phyloP scores from a whole-genome alignment of 345 rosid genomes.

The Zanthoxylum bungeanum region DNA sequence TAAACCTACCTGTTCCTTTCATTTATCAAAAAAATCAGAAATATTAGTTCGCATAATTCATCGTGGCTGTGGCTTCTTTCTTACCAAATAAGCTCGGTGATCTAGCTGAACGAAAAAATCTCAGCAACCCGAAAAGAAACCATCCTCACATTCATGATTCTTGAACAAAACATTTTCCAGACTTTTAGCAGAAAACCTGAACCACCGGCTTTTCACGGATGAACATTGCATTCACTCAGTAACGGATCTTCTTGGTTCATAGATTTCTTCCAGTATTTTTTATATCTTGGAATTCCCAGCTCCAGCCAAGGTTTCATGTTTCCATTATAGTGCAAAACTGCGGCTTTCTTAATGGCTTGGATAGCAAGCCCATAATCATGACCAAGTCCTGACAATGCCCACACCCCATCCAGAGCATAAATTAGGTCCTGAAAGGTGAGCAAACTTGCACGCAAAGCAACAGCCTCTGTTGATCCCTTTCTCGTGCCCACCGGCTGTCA shows the following conservation, averaged over 20 bases:
- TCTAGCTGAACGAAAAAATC: conserved; percentile 23
- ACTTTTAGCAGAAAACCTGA: conserved; percentile 4
- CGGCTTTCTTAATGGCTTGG: conserved; percentile 53
- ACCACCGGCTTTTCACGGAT: conserved; percentile 37
- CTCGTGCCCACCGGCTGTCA: conserved; percentile 39
- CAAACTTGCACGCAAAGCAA: conserved; percentile 63
- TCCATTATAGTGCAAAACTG: conserved; percentile 86
- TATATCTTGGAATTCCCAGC: conserved; percentile 78
- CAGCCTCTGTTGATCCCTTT: conserved; percentile 45
- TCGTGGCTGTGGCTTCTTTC: conserved; percentile 5
- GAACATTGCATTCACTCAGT: conserved; percentile 83
- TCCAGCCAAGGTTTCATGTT: conserved; percentile 99
- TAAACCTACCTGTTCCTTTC: conserved; percentile 7
- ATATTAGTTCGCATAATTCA: not conserved
- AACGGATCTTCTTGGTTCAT: conserved; percentile 58
- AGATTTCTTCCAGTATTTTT: conserved; percentile 63
- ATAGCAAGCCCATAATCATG: conserved; percentile 52
- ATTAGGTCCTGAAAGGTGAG: conserved; percentile 73
- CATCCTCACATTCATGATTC: conserved; percentile 9
- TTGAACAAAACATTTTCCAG: conserved; percentile 11
- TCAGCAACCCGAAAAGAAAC: conserved; percentile 14
- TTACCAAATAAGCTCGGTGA: conserved; percentile 17
- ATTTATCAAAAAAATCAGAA: conserved; percentile 29
- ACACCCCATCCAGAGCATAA: conserved; percentile 51
- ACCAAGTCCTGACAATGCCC: conserved; percentile 86